These are phyloP conservation scores for Boletus barrowsii DNA, from an alignment of 768 basidiomycete species.

Conservation along the genomic window DNA sequence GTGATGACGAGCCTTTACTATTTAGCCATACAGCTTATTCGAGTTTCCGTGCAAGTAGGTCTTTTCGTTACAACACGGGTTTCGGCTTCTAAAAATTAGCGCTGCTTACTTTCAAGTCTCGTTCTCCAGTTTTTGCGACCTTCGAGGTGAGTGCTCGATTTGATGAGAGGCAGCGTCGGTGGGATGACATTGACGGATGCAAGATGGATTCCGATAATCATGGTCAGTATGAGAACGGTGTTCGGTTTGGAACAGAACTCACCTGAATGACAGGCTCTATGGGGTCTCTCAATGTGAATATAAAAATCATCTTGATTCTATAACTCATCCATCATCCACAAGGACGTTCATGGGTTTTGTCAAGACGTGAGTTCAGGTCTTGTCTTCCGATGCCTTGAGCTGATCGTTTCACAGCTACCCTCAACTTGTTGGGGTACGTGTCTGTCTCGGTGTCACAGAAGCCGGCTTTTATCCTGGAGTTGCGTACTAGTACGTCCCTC, in stretches of 20 bases:
- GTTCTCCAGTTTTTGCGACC: not conserved
- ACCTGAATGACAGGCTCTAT: not conserved
- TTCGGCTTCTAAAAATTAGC: not conserved
- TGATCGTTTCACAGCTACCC: not conserved
- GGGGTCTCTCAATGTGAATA: not conserved
- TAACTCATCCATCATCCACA: not conserved
- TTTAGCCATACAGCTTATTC: not conserved
- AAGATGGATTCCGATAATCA: constrained; percentile 4
- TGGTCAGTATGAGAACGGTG: not conserved
- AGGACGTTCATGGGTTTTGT: constrained; percentile 3
- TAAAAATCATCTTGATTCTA: no score
- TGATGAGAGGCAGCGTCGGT: not conserved
- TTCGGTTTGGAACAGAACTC: not conserved
- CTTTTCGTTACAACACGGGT: not conserved
- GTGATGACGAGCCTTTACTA: not conserved
- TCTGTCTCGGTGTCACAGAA: constrained; percentile 2
- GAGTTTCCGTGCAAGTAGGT: constrained; percentile 1
- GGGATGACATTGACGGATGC: not conserved
- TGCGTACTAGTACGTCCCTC: not conserved
- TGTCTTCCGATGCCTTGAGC: not conserved
- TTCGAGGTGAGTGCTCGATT: not conserved
- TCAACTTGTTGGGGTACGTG: not conserved
- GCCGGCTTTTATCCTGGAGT: constrained; percentile 1
- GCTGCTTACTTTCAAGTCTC: not conserved
- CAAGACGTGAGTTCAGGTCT: not conserved